Percentiles rank a stretch among this genome's conserved stretches.
phyloP scores from a whole-genome alignment of 176 grass and related monocot species.

The Puya raimondii region DNA sequence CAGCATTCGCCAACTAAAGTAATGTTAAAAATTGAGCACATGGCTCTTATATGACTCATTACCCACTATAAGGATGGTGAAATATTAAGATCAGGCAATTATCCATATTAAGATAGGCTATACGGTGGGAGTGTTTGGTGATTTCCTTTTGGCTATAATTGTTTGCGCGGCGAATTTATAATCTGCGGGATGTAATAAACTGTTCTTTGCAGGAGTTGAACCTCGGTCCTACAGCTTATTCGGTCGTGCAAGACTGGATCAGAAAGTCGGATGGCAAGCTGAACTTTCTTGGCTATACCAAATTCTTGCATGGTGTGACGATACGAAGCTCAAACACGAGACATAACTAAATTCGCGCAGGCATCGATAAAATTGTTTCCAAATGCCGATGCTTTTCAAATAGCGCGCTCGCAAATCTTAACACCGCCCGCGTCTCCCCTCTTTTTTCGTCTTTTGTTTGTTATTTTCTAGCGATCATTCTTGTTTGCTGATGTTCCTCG shows the following conservation, averaged over 20 bases:
- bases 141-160: not conserved
- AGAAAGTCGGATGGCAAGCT: constrained; percentile 90
- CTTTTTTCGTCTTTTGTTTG: not conserved
- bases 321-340: constrained; percentile 77
- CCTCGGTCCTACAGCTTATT: constrained; percentile 65
- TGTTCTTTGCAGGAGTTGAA: constrained; percentile 59
- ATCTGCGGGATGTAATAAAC: not conserved
- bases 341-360: constrained; percentile 51
- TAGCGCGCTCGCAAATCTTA: constrained; percentile 28
- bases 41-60: too few relatives aligned
- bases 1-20: too few relatives aligned
- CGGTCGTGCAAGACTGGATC: constrained; percentile 92
- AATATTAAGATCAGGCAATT: too few relatives aligned
- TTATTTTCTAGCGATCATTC: constrained; percentile 43
- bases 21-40: too few relatives aligned
- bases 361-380: constrained; percentile 51
- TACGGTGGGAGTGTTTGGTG: too few relatives aligned
- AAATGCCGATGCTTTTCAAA: constrained; percentile 43
- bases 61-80: too few relatives aligned
- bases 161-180: not conserved
- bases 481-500: constrained; percentile 30
- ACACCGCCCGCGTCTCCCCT: constrained; percentile 7
- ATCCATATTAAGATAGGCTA: too few relatives aligned
- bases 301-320: constrained; percentile 97
- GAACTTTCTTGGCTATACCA: constrained; percentile 91